Percentiles rank a stretch among this genome's conserved stretches.
Conservation (phyloP, 106 monocot genomes). For the Dioscorea alata region DNA sequence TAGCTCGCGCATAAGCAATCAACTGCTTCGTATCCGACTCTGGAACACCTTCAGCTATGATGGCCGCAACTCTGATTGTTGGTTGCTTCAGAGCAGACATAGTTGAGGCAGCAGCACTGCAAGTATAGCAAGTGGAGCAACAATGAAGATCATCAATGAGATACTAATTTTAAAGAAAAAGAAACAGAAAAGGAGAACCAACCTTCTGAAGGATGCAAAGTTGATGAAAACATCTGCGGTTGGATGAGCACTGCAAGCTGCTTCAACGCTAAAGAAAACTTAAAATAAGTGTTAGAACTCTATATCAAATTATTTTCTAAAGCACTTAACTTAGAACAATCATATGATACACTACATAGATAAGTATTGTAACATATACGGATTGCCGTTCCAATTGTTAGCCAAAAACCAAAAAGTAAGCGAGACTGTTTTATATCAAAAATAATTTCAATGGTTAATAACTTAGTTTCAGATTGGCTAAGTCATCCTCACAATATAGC, state of each 20-base stretch:
- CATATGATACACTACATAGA: too few relatives aligned
- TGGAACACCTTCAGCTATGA: constrained; percentile 78
- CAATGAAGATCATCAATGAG: neutral
- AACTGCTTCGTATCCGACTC: constrained; percentile 61
- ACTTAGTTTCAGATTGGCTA: too few relatives aligned
- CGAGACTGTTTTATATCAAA: too few relatives aligned
- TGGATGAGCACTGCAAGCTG: constrained; percentile 81
- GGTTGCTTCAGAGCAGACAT: constrained; percentile 69
- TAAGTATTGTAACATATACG: too few relatives aligned
- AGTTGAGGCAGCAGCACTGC: constrained; percentile 70
- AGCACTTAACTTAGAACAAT: too few relatives aligned
- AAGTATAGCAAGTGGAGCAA: constrained; percentile 9
- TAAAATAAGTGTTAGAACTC: neutral
- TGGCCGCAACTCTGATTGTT: constrained; percentile 60
- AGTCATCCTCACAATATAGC: too few relatives aligned
- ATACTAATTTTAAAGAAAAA: neutral
- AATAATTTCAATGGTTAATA: too few relatives aligned
- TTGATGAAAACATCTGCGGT: constrained; percentile 99
- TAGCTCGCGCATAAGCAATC: constrained; percentile 64
- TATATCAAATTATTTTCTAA: too few relatives aligned
- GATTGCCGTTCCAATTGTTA: too few relatives aligned
- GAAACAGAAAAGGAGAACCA: neutral
- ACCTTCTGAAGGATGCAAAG: constrained; percentile 98
- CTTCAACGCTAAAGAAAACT: constrained; percentile 65
- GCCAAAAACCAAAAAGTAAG: too few relatives aligned